Evolutionary conservation across 225 moss, liverwort and hornwort species (phyloP).

Genomic region (Marchantia polymorpha): DNA sequence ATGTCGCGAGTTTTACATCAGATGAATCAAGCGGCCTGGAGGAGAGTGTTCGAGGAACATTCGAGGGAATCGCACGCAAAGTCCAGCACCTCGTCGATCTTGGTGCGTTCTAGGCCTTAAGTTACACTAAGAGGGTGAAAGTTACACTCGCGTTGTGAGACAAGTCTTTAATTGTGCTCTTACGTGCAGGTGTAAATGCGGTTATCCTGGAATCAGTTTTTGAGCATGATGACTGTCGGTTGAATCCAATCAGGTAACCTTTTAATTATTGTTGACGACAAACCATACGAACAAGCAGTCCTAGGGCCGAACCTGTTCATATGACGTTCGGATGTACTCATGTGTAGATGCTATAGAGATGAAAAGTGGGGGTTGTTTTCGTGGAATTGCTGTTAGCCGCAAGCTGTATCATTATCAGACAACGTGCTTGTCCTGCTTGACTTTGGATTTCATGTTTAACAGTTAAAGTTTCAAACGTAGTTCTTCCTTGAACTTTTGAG

Average conservation of each 20-base stretch:
- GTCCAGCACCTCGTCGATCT: slow-evolving; percentile 60
- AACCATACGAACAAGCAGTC: background rate
- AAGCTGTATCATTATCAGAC: background rate
- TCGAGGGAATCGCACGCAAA: slow-evolving; percentile 59
- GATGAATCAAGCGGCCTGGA: slow-evolving; percentile 63
- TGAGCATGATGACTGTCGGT: slow-evolving; percentile 58
- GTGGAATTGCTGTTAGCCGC: background rate
- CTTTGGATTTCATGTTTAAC: background rate
- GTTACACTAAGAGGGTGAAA: background rate
- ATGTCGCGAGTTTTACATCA: slow-evolving; percentile 73
- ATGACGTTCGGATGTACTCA: background rate
- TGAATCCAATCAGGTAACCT: slow-evolving; percentile 63
- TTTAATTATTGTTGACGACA: background rate
- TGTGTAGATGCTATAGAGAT: background rate
- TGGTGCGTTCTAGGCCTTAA: slow-evolving; percentile 31
- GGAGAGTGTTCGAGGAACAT: slow-evolving; percentile 59
- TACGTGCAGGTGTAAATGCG: slow-evolving; percentile 71
- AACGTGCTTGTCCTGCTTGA: background rate
- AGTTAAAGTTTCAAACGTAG: no score
- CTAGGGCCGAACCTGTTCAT: no score
- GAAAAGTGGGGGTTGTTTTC: background rate
- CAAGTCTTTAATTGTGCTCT: background rate
- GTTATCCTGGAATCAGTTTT: slow-evolving; percentile 75
- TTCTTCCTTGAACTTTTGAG: background rate
- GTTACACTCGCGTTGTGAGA: background rate